Percentiles rank a stretch among this genome's conserved stretches.
Evolutionary conservation across 1,284 basidiomycete genomes (phyloP).

Genomic region (Retiboletus fuscus): DNA sequence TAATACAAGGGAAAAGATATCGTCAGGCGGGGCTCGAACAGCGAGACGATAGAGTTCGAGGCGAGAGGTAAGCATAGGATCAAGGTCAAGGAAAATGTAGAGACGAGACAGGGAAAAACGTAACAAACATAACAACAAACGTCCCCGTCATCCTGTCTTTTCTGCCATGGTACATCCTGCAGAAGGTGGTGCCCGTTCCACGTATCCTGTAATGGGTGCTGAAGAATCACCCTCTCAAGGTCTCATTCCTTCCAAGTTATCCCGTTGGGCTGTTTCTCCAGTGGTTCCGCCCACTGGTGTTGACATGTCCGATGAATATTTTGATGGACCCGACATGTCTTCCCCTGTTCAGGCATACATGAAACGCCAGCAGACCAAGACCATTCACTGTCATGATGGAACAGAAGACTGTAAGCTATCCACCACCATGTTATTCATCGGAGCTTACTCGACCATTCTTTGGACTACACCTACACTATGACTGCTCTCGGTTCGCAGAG

Average conservation of each 20-base stretch:
- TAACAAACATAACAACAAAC: too few species aligned
- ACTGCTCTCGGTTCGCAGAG: slow-evolving; percentile 26
- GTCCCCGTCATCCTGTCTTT: too few species aligned
- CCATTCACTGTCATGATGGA: slow-evolving; percentile 80
- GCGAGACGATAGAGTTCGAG: too few species aligned
- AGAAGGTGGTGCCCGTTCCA: slow-evolving; percentile 55
- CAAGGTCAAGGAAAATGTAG: too few species aligned
- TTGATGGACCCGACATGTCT: too few species aligned
- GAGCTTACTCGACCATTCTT: slow-evolving; percentile 23
- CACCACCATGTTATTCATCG: slow-evolving; percentile 15
- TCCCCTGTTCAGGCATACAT: slow-evolving; percentile 83
- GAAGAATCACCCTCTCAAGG: slow-evolving; percentile 38
- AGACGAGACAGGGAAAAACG: too few species aligned
- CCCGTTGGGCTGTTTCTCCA: slow-evolving; percentile 81
- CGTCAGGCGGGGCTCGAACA: too few species aligned
- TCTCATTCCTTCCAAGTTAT: too few species aligned
- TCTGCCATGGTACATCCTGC: slow-evolving; percentile 62
- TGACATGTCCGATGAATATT: slow-evolving; percentile 70
- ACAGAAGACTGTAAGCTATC: slow-evolving; percentile 68
- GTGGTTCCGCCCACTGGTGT: slow-evolving; percentile 64
- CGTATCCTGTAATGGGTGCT: slow-evolving; percentile 53
- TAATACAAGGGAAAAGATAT: too few species aligned
- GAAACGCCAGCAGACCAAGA: too few species aligned
- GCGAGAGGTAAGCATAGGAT: too few species aligned
- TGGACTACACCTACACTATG: slow-evolving; percentile 26